phyloP scores from a whole-genome alignment of 495 filamentous ascomycete genomes.

The Gamarada debralockiae region DNA sequence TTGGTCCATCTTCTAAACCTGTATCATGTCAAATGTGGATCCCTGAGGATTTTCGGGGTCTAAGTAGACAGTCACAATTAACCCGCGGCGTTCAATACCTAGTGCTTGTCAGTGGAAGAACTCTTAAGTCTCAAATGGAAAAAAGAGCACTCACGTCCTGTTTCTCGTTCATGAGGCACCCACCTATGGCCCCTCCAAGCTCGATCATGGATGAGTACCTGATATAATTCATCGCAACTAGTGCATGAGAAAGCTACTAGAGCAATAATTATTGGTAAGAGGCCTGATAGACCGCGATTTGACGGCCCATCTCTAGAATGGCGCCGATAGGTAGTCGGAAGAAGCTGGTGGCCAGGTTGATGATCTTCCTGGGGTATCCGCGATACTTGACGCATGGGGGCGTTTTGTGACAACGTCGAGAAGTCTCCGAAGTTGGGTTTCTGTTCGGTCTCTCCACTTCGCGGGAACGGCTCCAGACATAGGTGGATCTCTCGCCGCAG shows the following conservation, averaged over 20 bases:
- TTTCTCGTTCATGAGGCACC: conserved; percentile 7
- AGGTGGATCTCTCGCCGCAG: no score
- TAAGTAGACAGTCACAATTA: conserved; percentile 18
- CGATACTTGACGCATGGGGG: no score
- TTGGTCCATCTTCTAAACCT: conserved; percentile 9
- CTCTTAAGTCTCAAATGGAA: no score
- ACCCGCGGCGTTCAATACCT: conserved; percentile 3
- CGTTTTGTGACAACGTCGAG: no score
- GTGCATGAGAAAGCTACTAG: conserved; percentile 22
- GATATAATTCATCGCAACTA: not conserved
- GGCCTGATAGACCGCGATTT: conserved; percentile 9
- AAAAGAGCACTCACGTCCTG: conserved; percentile 16
- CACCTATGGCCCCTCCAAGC: conserved; percentile 16
- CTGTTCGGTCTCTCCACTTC: no score
- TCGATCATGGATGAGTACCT: conserved; percentile 12
- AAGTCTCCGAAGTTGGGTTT: no score
- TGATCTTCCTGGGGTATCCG: no score
- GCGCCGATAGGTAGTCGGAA: not conserved
- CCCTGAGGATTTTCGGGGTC: conserved; percentile 18
- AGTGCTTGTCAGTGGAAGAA: not conserved
- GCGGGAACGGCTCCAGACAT: no score
- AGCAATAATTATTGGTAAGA: conserved; percentile 16
- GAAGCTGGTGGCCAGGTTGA: no score
- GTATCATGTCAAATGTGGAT: conserved; percentile 4
- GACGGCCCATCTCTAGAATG: not conserved